phyloP scores from a whole-genome alignment of 192 early-diverging fungal species.

The Rhizophagus sp. region DNA sequence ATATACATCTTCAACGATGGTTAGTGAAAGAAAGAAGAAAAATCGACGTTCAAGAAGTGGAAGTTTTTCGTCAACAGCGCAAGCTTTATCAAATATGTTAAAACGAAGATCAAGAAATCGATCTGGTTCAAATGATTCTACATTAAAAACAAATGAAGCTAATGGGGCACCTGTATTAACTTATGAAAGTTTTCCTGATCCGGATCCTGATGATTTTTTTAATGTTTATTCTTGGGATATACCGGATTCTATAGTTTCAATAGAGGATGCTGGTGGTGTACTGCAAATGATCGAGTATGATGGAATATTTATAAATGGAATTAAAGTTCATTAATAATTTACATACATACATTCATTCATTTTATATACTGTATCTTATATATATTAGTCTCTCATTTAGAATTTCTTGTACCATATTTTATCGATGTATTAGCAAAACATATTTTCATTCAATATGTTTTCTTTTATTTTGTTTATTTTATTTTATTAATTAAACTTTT shows the following conservation, averaged over 20 bases:
- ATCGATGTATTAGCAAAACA: neutral
- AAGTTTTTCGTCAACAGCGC: neutral
- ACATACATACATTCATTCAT: neutral
- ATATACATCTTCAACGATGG: neutral
- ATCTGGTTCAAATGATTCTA: neutral
- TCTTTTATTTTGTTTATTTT: neutral
- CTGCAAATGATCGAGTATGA: slow-evolving; percentile 30
- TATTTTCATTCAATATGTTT: neutral
- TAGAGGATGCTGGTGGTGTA: slow-evolving; percentile 21
- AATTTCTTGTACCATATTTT: neutral
- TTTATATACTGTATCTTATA: neutral
- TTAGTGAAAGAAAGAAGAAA: slow-evolving; percentile 5
- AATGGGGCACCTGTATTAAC: neutral
- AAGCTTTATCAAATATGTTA: slow-evolving; percentile 11
- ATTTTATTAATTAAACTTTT: neutral
- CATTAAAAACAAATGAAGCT: neutral
- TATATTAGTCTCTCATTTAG: neutral
- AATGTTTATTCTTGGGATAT: slow-evolving; percentile 25
- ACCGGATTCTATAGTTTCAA: slow-evolving; percentile 21
- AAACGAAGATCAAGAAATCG: neutral
- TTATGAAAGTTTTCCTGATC: slow-evolving; percentile 30
- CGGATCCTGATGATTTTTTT: slow-evolving; percentile 19
- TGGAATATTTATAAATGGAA: slow-evolving; percentile 21
- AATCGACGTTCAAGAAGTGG: slow-evolving; percentile 11
- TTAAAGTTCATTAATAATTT: slow-evolving; percentile 13